phyloP scores from a whole-genome alignment of 768 basidiomycete genomes.

The Dentipellis sp. region DNA sequence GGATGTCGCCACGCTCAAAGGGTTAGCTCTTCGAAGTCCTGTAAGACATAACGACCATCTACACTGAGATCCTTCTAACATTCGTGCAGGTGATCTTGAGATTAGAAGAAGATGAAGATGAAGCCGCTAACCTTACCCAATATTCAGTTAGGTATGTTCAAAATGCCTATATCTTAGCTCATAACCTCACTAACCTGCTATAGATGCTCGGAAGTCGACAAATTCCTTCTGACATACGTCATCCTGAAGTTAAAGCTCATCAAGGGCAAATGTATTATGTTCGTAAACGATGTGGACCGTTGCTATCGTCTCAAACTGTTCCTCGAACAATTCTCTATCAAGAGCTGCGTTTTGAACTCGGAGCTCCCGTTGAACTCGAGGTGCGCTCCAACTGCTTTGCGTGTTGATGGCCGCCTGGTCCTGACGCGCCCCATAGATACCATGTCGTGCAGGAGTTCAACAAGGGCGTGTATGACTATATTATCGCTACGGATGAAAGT shows the following conservation, averaged over 20 bases:
- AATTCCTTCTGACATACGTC: slow-evolving; percentile 93
- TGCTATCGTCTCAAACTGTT: slow-evolving; percentile 96
- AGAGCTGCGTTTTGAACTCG: slow-evolving; percentile 91
- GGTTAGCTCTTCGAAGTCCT: slow-evolving; percentile 77
- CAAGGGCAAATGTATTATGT: slow-evolving; percentile 92
- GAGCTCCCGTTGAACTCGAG: slow-evolving; percentile 94
- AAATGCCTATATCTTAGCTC: background rate
- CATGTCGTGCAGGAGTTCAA: slow-evolving; percentile 99
- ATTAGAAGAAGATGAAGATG: slow-evolving; percentile 82
- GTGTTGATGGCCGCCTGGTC: background rate
- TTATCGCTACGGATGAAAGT: slow-evolving; percentile 94
- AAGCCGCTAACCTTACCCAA: slow-evolving; percentile 73
- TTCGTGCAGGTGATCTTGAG: slow-evolving; percentile 66
- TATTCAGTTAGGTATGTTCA: slow-evolving; percentile 39
- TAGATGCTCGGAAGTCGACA: slow-evolving; percentile 90
- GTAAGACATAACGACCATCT: slow-evolving; percentile 34
- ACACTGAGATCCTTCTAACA: background rate
- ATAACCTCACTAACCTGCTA: background rate
- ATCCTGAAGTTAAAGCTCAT: slow-evolving; percentile 94
- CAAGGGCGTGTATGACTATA: slow-evolving; percentile 96
- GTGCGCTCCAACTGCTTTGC: slow-evolving; percentile 22
- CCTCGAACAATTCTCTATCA: slow-evolving; percentile 94
- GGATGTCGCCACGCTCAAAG: slow-evolving; percentile 88
- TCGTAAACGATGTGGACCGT: slow-evolving; percentile 93
- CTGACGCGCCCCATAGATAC: slow-evolving; percentile 41